Conservation (phyloP, 2,329 filamentous ascomycete genomes). For the Teratosphaeria pseudoeucalypti region DNA sequence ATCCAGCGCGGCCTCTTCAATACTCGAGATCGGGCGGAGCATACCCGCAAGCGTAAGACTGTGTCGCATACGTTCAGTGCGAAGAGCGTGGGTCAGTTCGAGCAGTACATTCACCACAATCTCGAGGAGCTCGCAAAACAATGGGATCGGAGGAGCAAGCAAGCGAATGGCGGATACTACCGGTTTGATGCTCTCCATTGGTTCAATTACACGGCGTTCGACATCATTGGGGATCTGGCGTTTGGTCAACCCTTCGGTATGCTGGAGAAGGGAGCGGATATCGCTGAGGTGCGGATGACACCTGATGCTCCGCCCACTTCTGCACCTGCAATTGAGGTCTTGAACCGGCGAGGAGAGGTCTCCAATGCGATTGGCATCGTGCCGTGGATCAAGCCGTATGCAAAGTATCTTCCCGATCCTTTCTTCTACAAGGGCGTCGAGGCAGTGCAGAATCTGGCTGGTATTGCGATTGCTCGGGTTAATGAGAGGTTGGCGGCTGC, state of each 20-base stretch:
- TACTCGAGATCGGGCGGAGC: constrained; percentile 69
- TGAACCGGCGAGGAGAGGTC: constrained; percentile 81
- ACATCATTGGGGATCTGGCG: constrained; percentile 54
- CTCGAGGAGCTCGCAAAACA: constrained; percentile 62
- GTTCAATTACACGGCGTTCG: constrained; percentile 74
- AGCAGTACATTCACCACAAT: constrained; percentile 78
- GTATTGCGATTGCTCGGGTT: constrained; percentile 78
- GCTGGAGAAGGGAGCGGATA: constrained; percentile 56
- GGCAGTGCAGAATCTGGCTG: constrained; percentile 61
- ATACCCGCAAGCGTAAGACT: constrained; percentile 81
- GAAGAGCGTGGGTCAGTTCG: constrained; percentile 64
- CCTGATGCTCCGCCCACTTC: constrained; percentile 20
- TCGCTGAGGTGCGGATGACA: constrained; percentile 21
- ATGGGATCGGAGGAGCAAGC: constrained; percentile 56
- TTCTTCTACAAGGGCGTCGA: constrained; percentile 27
- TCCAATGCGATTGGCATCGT: constrained; percentile 64
- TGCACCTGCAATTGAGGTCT: constrained; percentile 62
- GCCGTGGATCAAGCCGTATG: constrained; percentile 66
- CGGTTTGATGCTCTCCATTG: constrained; percentile 54
- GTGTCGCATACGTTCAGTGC: constrained; percentile 78
- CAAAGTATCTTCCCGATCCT: constrained; percentile 53
- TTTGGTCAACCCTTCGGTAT: constrained; percentile 69
- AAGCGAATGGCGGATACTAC: constrained; percentile 38
- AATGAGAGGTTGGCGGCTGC: constrained; percentile 61
- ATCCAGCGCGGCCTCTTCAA: constrained; percentile 83